Base-by-base conservation (phyloP, 192 early-diverging fungal species). In the Backusella mclennaniae region DNA sequence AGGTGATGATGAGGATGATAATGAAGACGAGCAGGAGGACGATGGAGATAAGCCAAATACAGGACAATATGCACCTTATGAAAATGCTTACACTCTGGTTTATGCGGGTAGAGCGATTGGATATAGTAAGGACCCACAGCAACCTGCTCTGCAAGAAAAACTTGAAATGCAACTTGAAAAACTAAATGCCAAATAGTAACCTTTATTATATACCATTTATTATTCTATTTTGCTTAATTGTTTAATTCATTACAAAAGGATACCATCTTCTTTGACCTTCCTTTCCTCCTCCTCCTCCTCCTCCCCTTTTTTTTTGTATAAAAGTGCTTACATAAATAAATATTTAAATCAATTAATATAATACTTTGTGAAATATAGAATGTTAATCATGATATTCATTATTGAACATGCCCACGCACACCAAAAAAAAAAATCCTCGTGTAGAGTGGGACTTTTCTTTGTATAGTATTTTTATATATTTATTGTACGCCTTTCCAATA, bases 101-200 rank as follows among this genome's bases (percentile, higher is more conserved):
- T 71, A 49, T 46, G 3, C 39, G 4, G 70, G 70, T 17, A 71
- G 42, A 71, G 70, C 70, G 26, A 71, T 71, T 49, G 56, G 56
- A 12, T 21, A 21, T 56, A 56, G 7, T 11, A 3, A 4, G 11
- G 53, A 56, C 7, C 2, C 6, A n/a, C 19, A 56, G 21, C 53
- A 56, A 26, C 33, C 33, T 33, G 53, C 23, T 26, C 19, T 11
- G 4, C 21, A 56, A 56, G 6, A 8, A 56, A 56, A 56, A 26
- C 7, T 11, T 52, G 49, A 23, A 53, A n/a, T 53, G 1, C 0
- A 19, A 49, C 4, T 53, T 53, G 6, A 53, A 19, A 53, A 53
- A 53, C 8, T n/a, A 53, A 1, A 53, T 53, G 8, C 52, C 23
- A 21, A 53, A 53, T 19, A 53, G n/a, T 19, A 53, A 21, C 0